Conservation (phyloP, 129 eudicot species). For the Artemisia tridentata region DNA sequence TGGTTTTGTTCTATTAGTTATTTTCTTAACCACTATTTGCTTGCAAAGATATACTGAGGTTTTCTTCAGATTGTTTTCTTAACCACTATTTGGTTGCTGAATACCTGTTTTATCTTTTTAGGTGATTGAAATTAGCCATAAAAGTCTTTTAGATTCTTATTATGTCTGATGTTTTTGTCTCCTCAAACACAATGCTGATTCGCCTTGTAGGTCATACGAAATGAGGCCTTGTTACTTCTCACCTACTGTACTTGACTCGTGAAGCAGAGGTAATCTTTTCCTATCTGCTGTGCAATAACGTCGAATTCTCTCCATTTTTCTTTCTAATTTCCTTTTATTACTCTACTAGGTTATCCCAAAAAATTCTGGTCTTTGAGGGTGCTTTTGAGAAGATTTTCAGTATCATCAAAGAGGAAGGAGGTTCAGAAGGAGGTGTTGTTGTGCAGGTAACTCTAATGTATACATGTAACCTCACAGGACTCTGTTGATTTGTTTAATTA, state of each 20-base stretch:
- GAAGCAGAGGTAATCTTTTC: background rate
- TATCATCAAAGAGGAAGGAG: constrained; percentile 75
- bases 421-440: constrained; percentile 78
- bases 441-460: constrained; percentile 47
- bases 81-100: too few relatives aligned
- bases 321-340: background rate
- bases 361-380: constrained; percentile 77
- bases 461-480: constrained; percentile 41
- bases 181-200: background rate
- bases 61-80: too few relatives aligned
- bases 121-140: too few relatives aligned
- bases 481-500: constrained; percentile 63
- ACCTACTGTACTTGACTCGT: constrained; percentile 53
- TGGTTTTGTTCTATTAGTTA: too few relatives aligned
- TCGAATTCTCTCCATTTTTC: background rate
- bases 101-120: too few relatives aligned
- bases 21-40: too few relatives aligned
- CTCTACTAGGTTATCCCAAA: constrained; percentile 56
- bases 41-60: too few relatives aligned
- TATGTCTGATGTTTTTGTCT: constrained; percentile 1
- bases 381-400: constrained; percentile 78
- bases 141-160: background rate
- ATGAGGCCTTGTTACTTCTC: constrained; percentile 74
- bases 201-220: constrained; percentile 58
- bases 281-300: too few relatives aligned